Evolutionary conservation across 2,329 filamentous ascomycete genomes (phyloP), one percentile per base, ranked within the genome.

Genomic region (Aspergillus amoenus): DNA sequence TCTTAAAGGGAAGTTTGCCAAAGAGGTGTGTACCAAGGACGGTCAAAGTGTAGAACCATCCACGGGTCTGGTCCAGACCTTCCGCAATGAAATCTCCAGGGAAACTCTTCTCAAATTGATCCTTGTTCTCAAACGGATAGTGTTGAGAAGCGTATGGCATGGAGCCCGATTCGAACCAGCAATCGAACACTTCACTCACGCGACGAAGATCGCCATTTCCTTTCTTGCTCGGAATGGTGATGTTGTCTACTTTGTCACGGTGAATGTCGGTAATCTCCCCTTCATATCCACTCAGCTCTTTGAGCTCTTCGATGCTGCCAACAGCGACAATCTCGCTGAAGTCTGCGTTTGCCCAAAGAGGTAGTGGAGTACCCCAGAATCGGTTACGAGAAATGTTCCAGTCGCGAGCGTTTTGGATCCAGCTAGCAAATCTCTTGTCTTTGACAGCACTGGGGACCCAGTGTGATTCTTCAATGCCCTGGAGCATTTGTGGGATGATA

Each of bases 331-430:
- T 81, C 75, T 97, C 93, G 69, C 93, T 89, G 68, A 88, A 81
- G 70, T 97, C 93, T 30, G 95, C 91, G 68, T 90, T 96, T 39
- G 90, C 88, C 93, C 93, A 97, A 37, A 97, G 76, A 6, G 93
- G 93, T 58, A 97, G 86, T 2, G 93, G 93, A 0, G 92, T 97
- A 50, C 93, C 93, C 93, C 93, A 97, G 76, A 95, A 97, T 55
- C 93, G 85, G 73, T 96, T 96, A 64, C 93, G 84, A 53, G 91
- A 94, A 32, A 97, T 89, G 70, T 96, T 96, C 93, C 93, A 97
- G 74, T 97, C 93, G 58, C 89, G 88, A 13, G 93, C 93, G 70
- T 93, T 93, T 58, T 84, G 81, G 61, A 97, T 93, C 93, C 93
- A 97, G 77, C 87, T 94, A 45, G 88, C 85, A 68, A 97, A 97